phyloP scores from a whole-genome alignment of 1,284 basidiomycete species.

The Laetiporus sulphureus region DNA sequence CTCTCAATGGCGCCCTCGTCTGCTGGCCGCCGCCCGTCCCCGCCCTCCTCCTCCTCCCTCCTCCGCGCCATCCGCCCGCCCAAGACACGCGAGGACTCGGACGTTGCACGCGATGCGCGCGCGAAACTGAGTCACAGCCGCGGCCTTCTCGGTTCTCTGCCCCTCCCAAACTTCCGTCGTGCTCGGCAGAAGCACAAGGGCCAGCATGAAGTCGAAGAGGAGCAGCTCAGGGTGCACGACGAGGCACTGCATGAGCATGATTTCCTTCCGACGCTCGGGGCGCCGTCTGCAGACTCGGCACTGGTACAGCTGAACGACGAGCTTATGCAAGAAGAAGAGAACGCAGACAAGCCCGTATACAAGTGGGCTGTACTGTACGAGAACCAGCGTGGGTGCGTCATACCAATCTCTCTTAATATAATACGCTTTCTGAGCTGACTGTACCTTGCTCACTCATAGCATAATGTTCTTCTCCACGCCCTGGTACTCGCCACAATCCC shows the following conservation, averaged over 20 bases:
- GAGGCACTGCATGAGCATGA: background rate
- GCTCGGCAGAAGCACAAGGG: constrained; percentile 6
- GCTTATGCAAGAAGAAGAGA: constrained; percentile 23
- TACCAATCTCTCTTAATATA: constrained; percentile 32
- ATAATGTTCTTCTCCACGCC: constrained; percentile 66
- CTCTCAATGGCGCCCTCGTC: background rate
- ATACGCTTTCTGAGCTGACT: too few species aligned
- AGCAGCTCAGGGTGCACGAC: background rate
- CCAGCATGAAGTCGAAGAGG: background rate
- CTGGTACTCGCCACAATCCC: constrained; percentile 62
- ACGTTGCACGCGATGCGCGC: background rate
- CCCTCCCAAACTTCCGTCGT: constrained; percentile 7
- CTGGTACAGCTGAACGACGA: constrained; percentile 4
- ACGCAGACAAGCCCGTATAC: constrained; percentile 36
- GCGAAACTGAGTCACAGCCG: constrained; percentile 5
- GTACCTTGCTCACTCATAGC: constrained; percentile 35
- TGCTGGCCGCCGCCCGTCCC: constrained; percentile 2
- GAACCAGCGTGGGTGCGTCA: constrained; percentile 67
- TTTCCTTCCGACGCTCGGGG: background rate
- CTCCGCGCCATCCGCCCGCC: too few species aligned
- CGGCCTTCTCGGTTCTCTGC: constrained; percentile 11
- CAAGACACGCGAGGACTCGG: constrained; percentile 4
- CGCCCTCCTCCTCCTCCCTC: constrained; percentile 22
- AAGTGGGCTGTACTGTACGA: constrained; percentile 73
- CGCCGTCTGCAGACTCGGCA: background rate